Conservation (phyloP, 2,329 filamentous ascomycete genomes). For the Malbranchea zuffiana region DNA sequence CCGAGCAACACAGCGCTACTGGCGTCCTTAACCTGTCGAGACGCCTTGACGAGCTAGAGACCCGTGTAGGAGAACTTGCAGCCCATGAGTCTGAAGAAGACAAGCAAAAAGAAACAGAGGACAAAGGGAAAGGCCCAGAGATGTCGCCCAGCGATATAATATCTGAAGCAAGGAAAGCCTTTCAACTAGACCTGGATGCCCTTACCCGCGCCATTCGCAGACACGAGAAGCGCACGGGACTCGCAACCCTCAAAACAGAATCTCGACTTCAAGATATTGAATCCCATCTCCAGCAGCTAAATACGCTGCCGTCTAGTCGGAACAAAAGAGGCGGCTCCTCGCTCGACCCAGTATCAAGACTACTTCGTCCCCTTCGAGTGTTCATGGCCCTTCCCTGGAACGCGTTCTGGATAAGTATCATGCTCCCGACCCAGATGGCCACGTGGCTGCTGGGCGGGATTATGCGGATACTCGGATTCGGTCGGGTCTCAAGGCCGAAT, state of each 20-base stretch:
- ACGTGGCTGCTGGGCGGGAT: slow-evolving; percentile 1
- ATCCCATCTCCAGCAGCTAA: slow-evolving; percentile 59
- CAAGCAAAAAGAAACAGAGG: slow-evolving; percentile 17
- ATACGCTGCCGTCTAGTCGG: too few relatives aligned
- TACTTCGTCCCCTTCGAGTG: slow-evolving; percentile 27
- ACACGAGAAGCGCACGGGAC: slow-evolving; percentile 78
- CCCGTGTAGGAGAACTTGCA: slow-evolving; percentile 35
- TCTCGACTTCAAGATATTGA: slow-evolving; percentile 63
- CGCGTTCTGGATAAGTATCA: background rate
- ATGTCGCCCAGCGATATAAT: too few relatives aligned
- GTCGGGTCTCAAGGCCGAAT: too few relatives aligned
- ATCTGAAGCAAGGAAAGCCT: slow-evolving; percentile 53
- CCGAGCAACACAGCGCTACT: too few relatives aligned
- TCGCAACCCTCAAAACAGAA: slow-evolving; percentile 66
- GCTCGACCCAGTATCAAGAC: too few relatives aligned
- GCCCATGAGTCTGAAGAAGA: slow-evolving; percentile 34
- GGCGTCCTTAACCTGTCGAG: slow-evolving; percentile 47
- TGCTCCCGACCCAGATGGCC: slow-evolving; percentile 2
- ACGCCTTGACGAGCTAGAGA: slow-evolving; percentile 61
- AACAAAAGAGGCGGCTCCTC: too few relatives aligned
- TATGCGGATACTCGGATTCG: too few relatives aligned
- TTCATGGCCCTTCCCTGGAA: slow-evolving; percentile 1
- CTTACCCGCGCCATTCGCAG: slow-evolving; percentile 78
- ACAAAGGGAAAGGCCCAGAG: slow-evolving; percentile 25
- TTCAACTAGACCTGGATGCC: slow-evolving; percentile 77